A percentile compares a stretch with the other conserved stretches of the same genome.
Evolutionary conservation across 2,329 filamentous ascomycete species (phyloP).

Genomic region (Shiraia bambusicola): DNA sequence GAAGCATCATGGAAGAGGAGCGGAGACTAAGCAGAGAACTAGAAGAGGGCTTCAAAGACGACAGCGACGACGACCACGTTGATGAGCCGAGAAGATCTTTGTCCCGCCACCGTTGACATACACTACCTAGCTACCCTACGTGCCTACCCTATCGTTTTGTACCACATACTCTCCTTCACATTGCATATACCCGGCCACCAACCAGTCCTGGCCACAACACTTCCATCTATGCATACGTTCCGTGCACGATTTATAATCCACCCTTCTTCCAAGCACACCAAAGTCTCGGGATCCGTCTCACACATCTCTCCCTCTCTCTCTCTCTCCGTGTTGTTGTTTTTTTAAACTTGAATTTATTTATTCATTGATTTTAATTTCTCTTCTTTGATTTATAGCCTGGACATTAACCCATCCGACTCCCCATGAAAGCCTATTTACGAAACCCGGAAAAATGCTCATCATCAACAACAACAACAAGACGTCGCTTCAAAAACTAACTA

Average conservation of each 20-base stretch:
- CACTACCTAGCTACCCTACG: too few species aligned
- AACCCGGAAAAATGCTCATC: not conserved
- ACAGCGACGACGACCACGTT: constrained; percentile 63
- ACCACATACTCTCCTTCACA: not conserved
- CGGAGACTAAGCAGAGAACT: constrained; percentile 75
- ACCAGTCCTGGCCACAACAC: too few species aligned
- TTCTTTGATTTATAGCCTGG: not conserved
- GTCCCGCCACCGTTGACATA: constrained; percentile 15
- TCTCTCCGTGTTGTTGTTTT: too few species aligned
- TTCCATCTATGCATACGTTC: too few species aligned
- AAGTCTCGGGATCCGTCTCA: too few species aligned
- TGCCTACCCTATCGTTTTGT: too few species aligned
- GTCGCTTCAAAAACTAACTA: constrained; percentile 6
- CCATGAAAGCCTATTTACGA: not conserved
- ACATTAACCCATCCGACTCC: not conserved
- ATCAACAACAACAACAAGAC: too few species aligned
- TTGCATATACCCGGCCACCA: not conserved
- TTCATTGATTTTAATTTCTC: constrained; percentile 1
- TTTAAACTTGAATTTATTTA: not conserved
- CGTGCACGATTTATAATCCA: too few species aligned
- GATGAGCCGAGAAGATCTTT: constrained; percentile 26
- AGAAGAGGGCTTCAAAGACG: constrained; percentile 73
- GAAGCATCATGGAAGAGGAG: constrained; percentile 51
- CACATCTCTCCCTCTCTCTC: too few species aligned
- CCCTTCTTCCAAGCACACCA: not conserved